Evolutionary conservation across 371 early-diverging fungal species (phyloP).

Genomic region (Zancudomyces culisetae): DNA sequence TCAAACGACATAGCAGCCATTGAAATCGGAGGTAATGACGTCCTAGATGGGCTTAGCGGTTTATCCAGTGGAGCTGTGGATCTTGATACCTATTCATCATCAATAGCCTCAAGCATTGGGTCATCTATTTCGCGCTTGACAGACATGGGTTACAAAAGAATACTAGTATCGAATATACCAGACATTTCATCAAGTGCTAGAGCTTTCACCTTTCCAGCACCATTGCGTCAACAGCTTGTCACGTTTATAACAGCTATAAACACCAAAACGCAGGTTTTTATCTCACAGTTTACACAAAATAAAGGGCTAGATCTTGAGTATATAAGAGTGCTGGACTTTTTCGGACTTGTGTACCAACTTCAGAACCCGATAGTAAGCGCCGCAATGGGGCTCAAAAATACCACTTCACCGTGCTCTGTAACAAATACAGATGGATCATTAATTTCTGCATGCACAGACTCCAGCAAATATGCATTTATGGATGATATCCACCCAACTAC

Average conservation of each 20-base stretch:
- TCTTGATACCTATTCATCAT: not conserved
- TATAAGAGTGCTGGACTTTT: not conserved
- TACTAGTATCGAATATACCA: conserved; percentile 6
- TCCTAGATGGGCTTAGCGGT: not conserved
- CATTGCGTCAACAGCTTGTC: not conserved
- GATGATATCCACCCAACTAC: conserved; percentile 19
- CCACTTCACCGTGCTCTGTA: conserved; percentile 9
- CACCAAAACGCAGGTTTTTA: not conserved
- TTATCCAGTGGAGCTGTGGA: not conserved
- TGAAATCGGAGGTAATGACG: conserved; percentile 12
- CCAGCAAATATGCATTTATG: conserved; percentile 18
- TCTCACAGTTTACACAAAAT: not conserved
- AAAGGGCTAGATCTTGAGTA: not conserved
- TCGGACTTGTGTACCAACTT: not conserved
- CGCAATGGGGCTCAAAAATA: conserved; percentile 10
- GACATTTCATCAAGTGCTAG: not conserved
- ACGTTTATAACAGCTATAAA: not conserved
- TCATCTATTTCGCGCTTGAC: not conserved
- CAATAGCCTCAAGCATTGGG: not conserved
- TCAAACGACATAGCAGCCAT: conserved; percentile 5
- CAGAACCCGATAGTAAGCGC: conserved; percentile 5
- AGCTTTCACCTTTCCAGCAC: not conserved
- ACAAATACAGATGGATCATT: not conserved
- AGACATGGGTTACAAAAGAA: conserved; percentile 2
- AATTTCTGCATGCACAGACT: conserved; percentile 11